Base-by-base conservation (phyloP, 495 filamentous ascomycete genomes). In the Lichenothelia convexa region DNA sequence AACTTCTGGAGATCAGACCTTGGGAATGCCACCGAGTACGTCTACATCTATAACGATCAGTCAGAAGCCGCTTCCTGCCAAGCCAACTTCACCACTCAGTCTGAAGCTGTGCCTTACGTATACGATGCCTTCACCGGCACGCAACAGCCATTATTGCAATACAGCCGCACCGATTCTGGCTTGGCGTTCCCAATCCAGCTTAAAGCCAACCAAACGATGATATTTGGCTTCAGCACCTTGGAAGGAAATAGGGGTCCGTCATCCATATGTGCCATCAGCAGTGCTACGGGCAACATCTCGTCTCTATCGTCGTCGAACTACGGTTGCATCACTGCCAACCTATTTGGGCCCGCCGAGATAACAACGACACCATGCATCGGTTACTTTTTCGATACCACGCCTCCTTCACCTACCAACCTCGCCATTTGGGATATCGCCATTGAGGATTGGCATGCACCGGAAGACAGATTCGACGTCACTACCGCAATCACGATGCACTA, bases 1-100 rank as follows among this genome's bases (percentile, higher is more conserved):
- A 46, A 57, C 0, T 33, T 43, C 7, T 59, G 54, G 55, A 39
- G 57, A 5, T 38, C 54, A 15, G 47, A 54, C 21, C 8, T 35
- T 0, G 20, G 27, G 16, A 45, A 38, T 13, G 34, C 34, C 0
- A 40, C 43, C 5, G 51, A 60, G 6, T 58, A 63, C 33, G 46
- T 62, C 0, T 64, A 51, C 43, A 21, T 64, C 7, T 58, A 57
- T 44, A 60, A 59, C 34, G 53, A 60, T 22, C 17, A 42, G 46
- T 24, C 39, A 35, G 5, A 5, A 29, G 20, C 30, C 32, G 33
- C 38, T 15, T 12, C 7, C 13, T 41, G 38, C 22, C 19, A 18
- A 5, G 38, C 32, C n/a, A 41, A 5, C 5, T 11, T 35, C 24
- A 21, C 38, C 5, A 23, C 24, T 7, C 24, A 27, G 13, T 7